Percentiles rank a stretch among this genome's conserved stretches.
Conservation (phyloP, 768 basidiomycete genomes). For the Pisolithus microcarpus region DNA sequence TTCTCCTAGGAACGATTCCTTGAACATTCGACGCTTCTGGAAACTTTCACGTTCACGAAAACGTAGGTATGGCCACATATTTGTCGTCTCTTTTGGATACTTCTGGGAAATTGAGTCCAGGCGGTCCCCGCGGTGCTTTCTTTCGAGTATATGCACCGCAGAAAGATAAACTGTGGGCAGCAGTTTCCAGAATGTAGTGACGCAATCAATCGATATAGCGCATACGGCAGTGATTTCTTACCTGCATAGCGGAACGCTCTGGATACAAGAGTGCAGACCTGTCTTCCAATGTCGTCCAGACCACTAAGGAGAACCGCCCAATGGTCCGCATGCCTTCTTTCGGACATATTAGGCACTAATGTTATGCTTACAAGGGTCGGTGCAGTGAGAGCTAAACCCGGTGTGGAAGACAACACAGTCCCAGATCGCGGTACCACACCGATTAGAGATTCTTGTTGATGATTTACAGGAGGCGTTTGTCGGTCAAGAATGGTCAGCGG, state of each 20-base stretch:
- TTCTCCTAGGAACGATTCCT: conserved; percentile 44
- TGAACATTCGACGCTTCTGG: conserved; percentile 33
- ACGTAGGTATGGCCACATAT: conserved; percentile 69
- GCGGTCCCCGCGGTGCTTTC: conserved; percentile 44
- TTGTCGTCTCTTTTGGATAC: conserved; percentile 41
- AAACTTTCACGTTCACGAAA: conserved; percentile 40
- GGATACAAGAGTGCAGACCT: conserved; percentile 45
- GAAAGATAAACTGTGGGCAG: conserved; percentile 51
- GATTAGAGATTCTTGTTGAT: no score
- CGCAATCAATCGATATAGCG: not conserved
- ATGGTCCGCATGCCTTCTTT: conserved; percentile 46
- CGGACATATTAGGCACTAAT: conserved; percentile 51
- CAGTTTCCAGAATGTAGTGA: not conserved
- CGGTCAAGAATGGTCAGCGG: not conserved
- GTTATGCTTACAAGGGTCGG: conserved; percentile 35
- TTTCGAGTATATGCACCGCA: conserved; percentile 42
- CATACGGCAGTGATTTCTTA: conserved; percentile 15
- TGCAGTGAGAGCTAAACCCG: not conserved
- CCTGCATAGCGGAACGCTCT: conserved; percentile 60
- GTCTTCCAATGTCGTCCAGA: conserved; percentile 39
- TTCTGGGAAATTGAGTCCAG: conserved; percentile 32
- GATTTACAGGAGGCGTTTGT: not conserved
- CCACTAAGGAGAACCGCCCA: conserved; percentile 51
- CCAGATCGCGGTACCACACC: not conserved
- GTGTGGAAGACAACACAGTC: not conserved